Base-by-base conservation (phyloP, 306 rosid species). In the Citrullus colocynthis region DNA sequence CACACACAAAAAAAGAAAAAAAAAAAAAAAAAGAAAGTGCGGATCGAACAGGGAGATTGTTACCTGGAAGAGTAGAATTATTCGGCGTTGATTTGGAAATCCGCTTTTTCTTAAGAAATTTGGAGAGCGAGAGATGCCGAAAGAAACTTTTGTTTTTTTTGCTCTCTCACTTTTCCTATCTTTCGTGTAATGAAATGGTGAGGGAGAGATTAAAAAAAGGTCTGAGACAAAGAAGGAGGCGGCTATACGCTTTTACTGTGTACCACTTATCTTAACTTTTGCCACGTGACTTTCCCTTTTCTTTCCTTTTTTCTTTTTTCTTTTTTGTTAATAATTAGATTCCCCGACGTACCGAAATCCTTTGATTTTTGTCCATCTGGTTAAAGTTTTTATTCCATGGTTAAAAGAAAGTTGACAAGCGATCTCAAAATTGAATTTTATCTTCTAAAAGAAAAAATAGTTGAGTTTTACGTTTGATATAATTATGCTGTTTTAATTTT, bases 41-140 rank as follows among this genome's bases (percentile, higher is more conserved):
- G 41, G 42, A 72, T 48, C 32, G 15, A 32, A 32, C 77, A 74
- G 0, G 77, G 17, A 74, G 61, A 17, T 13, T 7, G 11, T 74
- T 74, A 74, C 62, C 77, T 30, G 77, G 17, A 74, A 74, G 16
- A 32, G 30, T 30, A 36, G 13, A 32, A 16, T 2, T 34, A 17
- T 42, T 12, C 37, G 59, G 76, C 24, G 76, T 28, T 49, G 60
- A 71, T 14, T 28, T 15, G 39, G 42, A 71, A 71, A 12, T 48
- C 52, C 24, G 42, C 24, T 72, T 45, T 24, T 71, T 7, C 7
- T 45, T 37, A 71, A 24, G 76, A 48, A 12, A 42, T 65, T 69
- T 69, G 71, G 71, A 64, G 71, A 34, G 76, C 72, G 72, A 72
- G 11, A 70, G 55, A 70, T 44, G 55, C 55, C 75, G 57, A 70